phyloP scores from a whole-genome alignment of 176 grass and related monocot genomes.

The Triticum urartu region DNA sequence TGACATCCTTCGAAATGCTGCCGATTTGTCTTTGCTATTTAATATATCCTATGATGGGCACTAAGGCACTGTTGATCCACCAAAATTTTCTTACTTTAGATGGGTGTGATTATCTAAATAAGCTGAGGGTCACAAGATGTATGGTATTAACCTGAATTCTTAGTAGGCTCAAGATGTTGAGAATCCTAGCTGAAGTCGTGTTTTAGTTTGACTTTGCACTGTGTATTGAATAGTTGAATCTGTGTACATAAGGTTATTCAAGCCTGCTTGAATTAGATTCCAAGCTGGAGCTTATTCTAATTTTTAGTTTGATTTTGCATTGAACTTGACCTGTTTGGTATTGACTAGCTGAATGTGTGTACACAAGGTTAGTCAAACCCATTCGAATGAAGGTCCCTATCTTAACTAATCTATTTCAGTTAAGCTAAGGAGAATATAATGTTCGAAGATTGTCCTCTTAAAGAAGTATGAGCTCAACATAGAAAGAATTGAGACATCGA shows the following conservation, averaged over 20 bases:
- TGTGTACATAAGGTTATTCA: background rate
- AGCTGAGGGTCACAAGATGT: background rate
- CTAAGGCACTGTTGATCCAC: no score
- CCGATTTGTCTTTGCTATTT: no score
- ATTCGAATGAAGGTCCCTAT: no score
- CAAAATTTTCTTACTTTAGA: no score
- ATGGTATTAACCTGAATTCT: background rate
- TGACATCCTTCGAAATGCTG: no score
- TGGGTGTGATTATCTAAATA: no score
- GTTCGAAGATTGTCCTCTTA: no score
- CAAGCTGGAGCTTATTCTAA: background rate
- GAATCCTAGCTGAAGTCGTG: background rate
- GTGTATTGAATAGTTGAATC: background rate
- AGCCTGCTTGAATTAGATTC: background rate
- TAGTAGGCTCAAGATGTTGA: background rate
- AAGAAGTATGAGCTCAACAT: no score
- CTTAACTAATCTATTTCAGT: no score
- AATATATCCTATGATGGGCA: no score
- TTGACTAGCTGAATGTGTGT: background rate
- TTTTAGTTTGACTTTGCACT: background rate
- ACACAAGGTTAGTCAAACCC: background rate
- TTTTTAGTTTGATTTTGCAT: conserved; percentile 3
- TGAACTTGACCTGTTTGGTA: background rate
- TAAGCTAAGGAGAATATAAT: no score
- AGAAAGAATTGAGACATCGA: no score